A percentile compares a stretch with the other conserved stretches of the same genome.
phyloP scores from a whole-genome alignment of 2,329 filamentous ascomycete genomes.

The Cercospora nicotianae region DNA sequence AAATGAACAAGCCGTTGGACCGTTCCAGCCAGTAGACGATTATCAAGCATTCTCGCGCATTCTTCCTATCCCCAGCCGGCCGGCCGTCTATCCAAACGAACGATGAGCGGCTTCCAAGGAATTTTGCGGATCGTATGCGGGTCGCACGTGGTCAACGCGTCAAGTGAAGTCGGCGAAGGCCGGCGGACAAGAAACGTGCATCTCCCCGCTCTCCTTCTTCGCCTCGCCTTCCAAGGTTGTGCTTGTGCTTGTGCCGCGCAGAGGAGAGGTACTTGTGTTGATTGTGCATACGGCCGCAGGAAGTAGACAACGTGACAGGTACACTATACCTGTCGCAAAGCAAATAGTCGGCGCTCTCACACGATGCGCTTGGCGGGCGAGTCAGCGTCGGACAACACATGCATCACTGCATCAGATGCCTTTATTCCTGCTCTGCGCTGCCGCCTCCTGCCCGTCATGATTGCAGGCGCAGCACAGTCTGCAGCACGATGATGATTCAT shows the following conservation, averaged over 20 bases:
- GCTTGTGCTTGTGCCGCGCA: background rate
- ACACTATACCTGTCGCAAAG: background rate
- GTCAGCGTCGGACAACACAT: constrained; percentile 11
- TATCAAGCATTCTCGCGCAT: background rate
- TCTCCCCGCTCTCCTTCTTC: background rate
- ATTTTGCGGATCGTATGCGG: background rate
- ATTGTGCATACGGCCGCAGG: background rate
- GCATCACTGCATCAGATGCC: constrained; percentile 6
- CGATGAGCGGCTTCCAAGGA: background rate
- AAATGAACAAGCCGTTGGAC: background rate
- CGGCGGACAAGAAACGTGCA: background rate
- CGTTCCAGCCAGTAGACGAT: background rate
- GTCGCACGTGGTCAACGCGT: background rate
- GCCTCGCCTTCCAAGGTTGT: background rate
- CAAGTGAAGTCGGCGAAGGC: background rate
- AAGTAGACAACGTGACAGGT: background rate
- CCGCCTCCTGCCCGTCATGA: background rate
- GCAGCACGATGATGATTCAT: background rate
- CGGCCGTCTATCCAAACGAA: background rate
- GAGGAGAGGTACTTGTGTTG: background rate
- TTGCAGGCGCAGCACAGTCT: background rate
- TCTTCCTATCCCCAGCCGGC: background rate
- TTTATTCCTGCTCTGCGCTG: background rate
- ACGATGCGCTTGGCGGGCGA: background rate
- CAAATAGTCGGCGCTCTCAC: background rate